Evolutionary conservation across 352 stramenopile species (phyloP).

Genomic region (Phytopythium oedochilum): DNA sequence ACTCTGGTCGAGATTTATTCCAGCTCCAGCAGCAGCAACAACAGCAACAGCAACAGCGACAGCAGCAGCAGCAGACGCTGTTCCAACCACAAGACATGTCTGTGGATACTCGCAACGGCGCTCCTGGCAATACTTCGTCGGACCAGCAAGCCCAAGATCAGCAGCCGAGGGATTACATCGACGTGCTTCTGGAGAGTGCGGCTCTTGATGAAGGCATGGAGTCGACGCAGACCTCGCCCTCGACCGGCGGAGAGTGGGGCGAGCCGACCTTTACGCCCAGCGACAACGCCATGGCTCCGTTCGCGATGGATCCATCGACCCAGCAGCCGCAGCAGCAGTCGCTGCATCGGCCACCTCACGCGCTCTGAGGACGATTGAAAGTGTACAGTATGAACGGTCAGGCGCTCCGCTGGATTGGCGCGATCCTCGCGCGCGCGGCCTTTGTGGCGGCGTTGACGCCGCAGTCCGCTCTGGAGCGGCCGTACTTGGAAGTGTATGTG

Average conservation of each 20-base stretch:
- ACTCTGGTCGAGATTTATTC: not conserved
- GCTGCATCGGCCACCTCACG: slow-evolving; percentile 5
- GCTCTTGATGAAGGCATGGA: slow-evolving; percentile 41
- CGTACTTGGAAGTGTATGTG: not conserved
- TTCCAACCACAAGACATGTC: not conserved
- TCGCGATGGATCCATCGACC: not conserved
- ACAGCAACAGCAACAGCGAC: slow-evolving; percentile 15
- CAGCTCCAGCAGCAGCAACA: slow-evolving; percentile 14
- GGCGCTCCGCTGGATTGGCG: not conserved
- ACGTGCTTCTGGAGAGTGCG: slow-evolving; percentile 53
- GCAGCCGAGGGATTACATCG: slow-evolving; percentile 45
- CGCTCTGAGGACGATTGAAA: not conserved
- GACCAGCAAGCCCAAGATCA: slow-evolving; percentile 10
- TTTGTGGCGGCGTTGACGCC: not conserved
- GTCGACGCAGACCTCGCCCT: slow-evolving; percentile 20
- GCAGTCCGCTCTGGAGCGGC: not conserved
- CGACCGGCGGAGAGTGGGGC: slow-evolving; percentile 21
- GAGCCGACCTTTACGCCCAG: slow-evolving; percentile 10
- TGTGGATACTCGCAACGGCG: not conserved
- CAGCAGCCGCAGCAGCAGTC: slow-evolving; percentile 14
- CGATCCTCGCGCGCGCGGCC: not conserved
- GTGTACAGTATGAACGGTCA: slow-evolving; percentile 1
- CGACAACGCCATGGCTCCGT: not conserved
- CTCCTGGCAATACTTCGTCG: not conserved
- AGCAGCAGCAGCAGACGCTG: slow-evolving; percentile 7